These are phyloP conservation scores for Candida tetrigidarum DNA, from an alignment of 1,139 yeast genomes.

Conservation along the genomic window DNA sequence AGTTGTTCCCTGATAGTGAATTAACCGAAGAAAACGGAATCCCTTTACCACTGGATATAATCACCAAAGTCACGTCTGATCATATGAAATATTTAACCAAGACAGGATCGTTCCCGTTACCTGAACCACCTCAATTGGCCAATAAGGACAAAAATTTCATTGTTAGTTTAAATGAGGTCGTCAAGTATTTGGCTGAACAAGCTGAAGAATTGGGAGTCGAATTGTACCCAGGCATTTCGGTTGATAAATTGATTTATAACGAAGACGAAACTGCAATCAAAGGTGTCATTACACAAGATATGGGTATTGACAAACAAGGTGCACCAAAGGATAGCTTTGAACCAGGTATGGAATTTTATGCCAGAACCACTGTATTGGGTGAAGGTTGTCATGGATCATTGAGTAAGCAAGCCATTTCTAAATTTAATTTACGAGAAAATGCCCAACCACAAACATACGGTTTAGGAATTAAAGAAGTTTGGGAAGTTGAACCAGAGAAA, in stretches of 20 bases:
- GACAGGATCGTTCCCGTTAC: conserved; percentile 65
- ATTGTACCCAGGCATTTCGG: conserved; percentile 88
- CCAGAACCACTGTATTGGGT: conserved; percentile 84
- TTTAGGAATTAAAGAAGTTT: conserved; percentile 91
- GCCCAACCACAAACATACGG: conserved; percentile 90
- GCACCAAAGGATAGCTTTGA: conserved; percentile 81
- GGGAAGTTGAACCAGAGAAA: conserved; percentile 91
- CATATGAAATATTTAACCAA: conserved; percentile 70
- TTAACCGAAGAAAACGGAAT: conserved; percentile 60
- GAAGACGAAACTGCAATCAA: conserved; percentile 62
- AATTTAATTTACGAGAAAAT: conserved; percentile 68
- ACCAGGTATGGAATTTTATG: conserved; percentile 96
- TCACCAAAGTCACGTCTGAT: conserved; percentile 71
- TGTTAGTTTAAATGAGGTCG: conserved; percentile 81
- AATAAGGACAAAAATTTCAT: conserved; percentile 84
- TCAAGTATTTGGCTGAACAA: conserved; percentile 78
- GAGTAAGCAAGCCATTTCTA: conserved; percentile 72
- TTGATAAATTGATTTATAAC: conserved; percentile 73
- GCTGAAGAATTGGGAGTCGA: conserved; percentile 97
- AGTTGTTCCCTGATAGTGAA: conserved; percentile 73
- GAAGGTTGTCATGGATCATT: conserved; percentile 98
- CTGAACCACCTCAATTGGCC: conserved; percentile 92
- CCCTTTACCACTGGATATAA: conserved; percentile 78
- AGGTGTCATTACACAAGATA: conserved; percentile 94
- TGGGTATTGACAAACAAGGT: conserved; percentile 80